These are phyloP conservation scores for Solanum medicagineum DNA, from an alignment of 257 asterid genomes.

Conservation along the genomic window DNA sequence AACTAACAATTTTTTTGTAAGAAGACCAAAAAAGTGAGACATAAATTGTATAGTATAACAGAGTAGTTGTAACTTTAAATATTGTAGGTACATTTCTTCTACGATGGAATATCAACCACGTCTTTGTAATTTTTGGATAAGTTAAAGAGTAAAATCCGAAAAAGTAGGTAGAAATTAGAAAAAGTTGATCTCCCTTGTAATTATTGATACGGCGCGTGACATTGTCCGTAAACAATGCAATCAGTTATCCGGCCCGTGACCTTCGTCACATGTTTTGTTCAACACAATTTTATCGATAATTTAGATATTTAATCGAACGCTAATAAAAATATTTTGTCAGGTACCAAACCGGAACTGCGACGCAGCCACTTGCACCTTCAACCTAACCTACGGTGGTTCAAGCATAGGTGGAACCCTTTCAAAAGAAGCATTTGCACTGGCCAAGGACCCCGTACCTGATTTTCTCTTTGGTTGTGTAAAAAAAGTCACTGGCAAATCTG, in stretches of 20 bases:
- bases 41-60: neutral
- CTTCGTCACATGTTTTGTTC: neutral
- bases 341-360: slow-evolving; percentile 48
- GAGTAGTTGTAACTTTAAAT: neutral
- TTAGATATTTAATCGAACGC: neutral
- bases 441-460: slow-evolving; percentile 31
- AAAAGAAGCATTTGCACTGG: slow-evolving; percentile 49
- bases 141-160: neutral
- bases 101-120: neutral
- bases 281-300: neutral
- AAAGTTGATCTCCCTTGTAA: neutral
- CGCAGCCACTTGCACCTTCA: slow-evolving; percentile 42
- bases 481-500: slow-evolving; percentile 32
- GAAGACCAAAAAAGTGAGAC: neutral
- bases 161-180: neutral
- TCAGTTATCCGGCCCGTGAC: neutral
- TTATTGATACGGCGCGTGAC: neutral
- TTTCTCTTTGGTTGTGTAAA: slow-evolving; percentile 59
- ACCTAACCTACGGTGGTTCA: slow-evolving; percentile 62
- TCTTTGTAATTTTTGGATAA: neutral
- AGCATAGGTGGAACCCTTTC: slow-evolving; percentile 35
- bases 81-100: neutral
- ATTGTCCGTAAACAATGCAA: neutral
- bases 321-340: slow-evolving; percentile 9
- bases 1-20: neutral